Conservation (phyloP, 495 filamentous ascomycete genomes). For the Copromyces sp. region DNA sequence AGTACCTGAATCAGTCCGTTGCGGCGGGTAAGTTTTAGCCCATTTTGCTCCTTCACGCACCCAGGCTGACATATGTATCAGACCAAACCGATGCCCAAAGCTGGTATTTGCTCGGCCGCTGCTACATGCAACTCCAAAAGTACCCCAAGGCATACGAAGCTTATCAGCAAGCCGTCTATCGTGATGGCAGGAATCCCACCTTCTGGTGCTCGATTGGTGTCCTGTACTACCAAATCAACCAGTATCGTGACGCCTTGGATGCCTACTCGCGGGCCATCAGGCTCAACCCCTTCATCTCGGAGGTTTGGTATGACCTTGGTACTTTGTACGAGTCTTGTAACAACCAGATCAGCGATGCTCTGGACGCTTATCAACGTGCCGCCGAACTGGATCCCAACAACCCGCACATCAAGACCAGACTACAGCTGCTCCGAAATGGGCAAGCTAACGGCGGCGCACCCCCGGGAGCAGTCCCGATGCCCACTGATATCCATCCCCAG, state of each 20-base stretch:
- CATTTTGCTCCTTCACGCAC: constrained; percentile 3
- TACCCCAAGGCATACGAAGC: constrained; percentile 99
- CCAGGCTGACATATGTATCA: constrained; percentile 28
- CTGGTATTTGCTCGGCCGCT: constrained; percentile 95
- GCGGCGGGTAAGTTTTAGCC: constrained; percentile 61
- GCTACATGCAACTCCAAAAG: constrained; percentile 99
- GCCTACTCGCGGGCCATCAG: constrained; percentile 97
- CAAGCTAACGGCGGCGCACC: constrained; percentile 58
- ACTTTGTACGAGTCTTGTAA: constrained; percentile 98
- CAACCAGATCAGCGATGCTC: constrained; percentile 92
- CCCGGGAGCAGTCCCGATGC: constrained; percentile 40
- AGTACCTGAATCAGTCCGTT: constrained; percentile 96
- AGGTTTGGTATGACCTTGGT: constrained; percentile 98
- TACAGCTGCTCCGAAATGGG: constrained; percentile 75
- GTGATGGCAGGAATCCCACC: constrained; percentile 94
- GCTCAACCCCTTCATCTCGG: constrained; percentile 96
- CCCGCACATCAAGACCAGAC: constrained; percentile 88
- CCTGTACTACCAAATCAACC: constrained; percentile 99
- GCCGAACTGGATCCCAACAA: constrained; percentile 90
- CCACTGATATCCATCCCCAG: constrained; percentile 55
- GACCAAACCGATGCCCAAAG: constrained; percentile 93
- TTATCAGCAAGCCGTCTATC: constrained; percentile 98
- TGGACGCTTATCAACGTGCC: constrained; percentile 91
- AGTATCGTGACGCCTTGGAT: constrained; percentile 97
- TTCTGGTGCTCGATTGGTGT: constrained; percentile 99